Evolutionary conservation across 495 filamentous ascomycete species (phyloP).

Genomic region (Filosporella fistucella): DNA sequence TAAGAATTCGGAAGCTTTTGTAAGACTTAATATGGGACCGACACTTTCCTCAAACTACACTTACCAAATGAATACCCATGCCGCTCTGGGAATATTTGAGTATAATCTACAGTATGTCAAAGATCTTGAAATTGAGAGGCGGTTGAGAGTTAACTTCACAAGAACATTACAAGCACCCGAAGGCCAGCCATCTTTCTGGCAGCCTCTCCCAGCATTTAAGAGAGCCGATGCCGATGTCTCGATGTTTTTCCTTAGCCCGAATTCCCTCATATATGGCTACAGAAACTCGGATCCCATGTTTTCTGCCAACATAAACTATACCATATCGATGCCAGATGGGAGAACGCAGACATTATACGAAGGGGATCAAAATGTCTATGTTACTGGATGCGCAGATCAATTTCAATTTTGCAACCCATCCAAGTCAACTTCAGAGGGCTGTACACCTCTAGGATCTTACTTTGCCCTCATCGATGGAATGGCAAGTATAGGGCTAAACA

Average conservation of each 20-base stretch:
- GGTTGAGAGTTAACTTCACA: neutral
- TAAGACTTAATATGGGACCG: neutral
- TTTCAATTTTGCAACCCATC: constrained; percentile 27
- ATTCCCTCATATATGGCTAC: constrained; percentile 20
- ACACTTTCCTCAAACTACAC: neutral
- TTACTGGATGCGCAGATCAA: constrained; percentile 28
- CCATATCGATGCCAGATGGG: too few relatives aligned
- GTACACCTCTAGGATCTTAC: constrained; percentile 2
- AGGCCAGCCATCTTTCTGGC: neutral
- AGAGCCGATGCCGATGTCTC: constrained; percentile 30
- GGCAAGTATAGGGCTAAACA: neutral
- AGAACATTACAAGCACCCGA: neutral
- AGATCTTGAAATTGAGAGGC: neutral
- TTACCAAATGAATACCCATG: constrained; percentile 5
- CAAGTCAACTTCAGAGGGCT: neutral
- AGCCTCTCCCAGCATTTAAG: constrained; percentile 23
- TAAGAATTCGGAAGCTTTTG: neutral
- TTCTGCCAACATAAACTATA: constrained; percentile 15
- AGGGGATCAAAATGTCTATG: constrained; percentile 11
- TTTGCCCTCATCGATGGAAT: neutral
- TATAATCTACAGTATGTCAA: constrained; percentile 17
- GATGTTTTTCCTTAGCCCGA: constrained; percentile 27
- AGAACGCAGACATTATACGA: constrained; percentile 2
- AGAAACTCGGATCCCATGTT: constrained; percentile 26
- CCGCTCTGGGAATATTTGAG: neutral